Base-by-base conservation (phyloP, 768 basidiomycete species). In the Hebeloma cylindrosporum region DNA sequence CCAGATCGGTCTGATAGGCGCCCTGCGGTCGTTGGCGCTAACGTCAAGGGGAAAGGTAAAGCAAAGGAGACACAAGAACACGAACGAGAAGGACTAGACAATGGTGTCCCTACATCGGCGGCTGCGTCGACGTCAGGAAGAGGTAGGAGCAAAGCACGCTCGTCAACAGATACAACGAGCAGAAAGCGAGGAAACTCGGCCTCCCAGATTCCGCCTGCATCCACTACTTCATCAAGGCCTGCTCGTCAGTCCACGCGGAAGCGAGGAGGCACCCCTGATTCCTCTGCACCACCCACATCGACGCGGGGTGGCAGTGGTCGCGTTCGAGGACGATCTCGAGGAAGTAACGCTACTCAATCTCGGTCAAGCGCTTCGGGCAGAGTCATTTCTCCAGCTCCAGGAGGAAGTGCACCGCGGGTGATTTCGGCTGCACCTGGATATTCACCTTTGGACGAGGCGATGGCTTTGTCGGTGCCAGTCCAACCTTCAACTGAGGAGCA, bases 401-500 rank as follows among this genome's bases (percentile, higher is more conserved):
- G n/a, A n/a, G n/a, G n/a, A n/a, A n/a, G n/a, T 37, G 36, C 35
- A 1, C 40, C 40, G 1, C 20, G 44, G 13, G 40, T 51, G 8
- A 47, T 51, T 35, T 36, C 43, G 9, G 32, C 25, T 32, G 37
- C 26, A 3, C 32, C 46, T 29, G 37, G 36, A 5, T 40, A 45
- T 23, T 45, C 47, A 16, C 39, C 40, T 14, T 32, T 45, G 43
- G 40, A 53, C 18, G 50, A 46, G 17, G 50, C 44, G 0, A 32
- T 46, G n/a, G 45, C 40, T 23, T 29, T 28, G 20, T 41, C 33
- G 25, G n/a, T n/a, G n/a, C n/a, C n/a, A 27, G 16, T 13, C 29
- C 29, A 14, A 14, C 18, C 16, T 34, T 17, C 18, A 40, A 34
- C n/a, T 16, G 23, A 13, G 13, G 20, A 25, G 9, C 17, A 33